A percentile compares a stretch with the other conserved stretches of the same genome.
These are phyloP conservation scores for Cylindricascospora bacillispora DNA, from an alignment of 1,139 yeast species.

Conservation along the genomic window DNA sequence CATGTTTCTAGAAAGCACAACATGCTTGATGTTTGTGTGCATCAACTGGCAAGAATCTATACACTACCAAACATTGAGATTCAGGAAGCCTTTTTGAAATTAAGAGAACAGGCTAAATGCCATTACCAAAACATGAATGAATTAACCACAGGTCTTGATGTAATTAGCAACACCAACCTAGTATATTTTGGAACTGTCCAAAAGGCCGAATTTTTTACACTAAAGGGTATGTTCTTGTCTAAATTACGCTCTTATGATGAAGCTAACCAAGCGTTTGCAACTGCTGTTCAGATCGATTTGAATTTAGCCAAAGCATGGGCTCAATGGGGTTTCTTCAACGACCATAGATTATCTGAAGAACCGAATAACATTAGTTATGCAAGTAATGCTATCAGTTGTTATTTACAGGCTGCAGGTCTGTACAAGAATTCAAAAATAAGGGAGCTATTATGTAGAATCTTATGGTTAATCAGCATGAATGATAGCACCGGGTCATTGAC, in stretches of 20 bases:
- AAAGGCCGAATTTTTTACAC: constrained; percentile 92
- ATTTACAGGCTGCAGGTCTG: constrained; percentile 92
- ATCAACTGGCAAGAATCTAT: constrained; percentile 84
- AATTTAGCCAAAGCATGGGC: constrained; percentile 98
- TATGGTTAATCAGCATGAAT: constrained; percentile 90
- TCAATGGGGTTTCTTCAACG: constrained; percentile 97
- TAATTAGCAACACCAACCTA: constrained; percentile 87
- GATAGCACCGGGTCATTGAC: constrained; percentile 72
- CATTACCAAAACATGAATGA: constrained; percentile 85
- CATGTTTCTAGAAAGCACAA: constrained; percentile 96
- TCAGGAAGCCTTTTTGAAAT: constrained; percentile 91
- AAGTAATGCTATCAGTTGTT: constrained; percentile 88
- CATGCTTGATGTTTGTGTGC: constrained; percentile 93
- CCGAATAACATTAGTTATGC: constrained; percentile 79
- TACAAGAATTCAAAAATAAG: constrained; percentile 90
- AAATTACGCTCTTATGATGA: constrained; percentile 83
- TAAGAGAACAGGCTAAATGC: constrained; percentile 95
- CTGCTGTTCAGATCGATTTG: constrained; percentile 91
- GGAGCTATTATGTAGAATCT: constrained; percentile 71
- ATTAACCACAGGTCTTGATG: constrained; percentile 88
- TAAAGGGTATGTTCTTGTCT: constrained; percentile 95
- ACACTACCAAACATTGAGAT: constrained; percentile 95
- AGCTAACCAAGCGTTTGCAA: constrained; percentile 94
- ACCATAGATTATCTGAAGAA: constrained; percentile 72
- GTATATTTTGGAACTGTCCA: constrained; percentile 95